These are phyloP conservation scores for Exophiala sp. DNA, from an alignment of 2,329 filamentous ascomycete genomes.

Conservation along the genomic window DNA sequence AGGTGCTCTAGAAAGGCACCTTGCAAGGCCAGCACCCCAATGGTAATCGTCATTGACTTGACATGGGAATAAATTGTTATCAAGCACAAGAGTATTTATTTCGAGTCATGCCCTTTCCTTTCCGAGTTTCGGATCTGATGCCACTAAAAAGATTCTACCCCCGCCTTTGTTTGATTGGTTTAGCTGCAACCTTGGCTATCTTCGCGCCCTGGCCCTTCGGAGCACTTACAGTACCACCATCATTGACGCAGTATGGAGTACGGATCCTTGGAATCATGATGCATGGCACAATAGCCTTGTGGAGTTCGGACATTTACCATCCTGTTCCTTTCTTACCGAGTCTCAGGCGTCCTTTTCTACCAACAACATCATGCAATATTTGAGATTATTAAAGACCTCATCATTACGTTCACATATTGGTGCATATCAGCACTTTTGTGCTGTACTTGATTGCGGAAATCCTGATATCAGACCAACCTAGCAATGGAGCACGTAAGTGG, in stretches of 20 bases:
- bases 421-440: too few relatives aligned
- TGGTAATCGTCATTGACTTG: constrained; percentile 40
- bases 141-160: constrained; percentile 22
- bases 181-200: constrained; percentile 14
- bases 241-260: not conserved
- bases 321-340: not conserved
- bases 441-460: too few relatives aligned
- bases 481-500: too few relatives aligned
- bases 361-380: not conserved
- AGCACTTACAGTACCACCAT: too few relatives aligned
- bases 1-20: constrained; percentile 91
- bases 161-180: constrained; percentile 25
- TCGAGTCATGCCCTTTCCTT: not conserved
- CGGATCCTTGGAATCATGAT: not conserved
- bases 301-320: constrained; percentile 11
- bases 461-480: too few relatives aligned
- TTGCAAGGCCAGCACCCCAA: constrained; percentile 73
- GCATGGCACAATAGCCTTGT: constrained; percentile 13
- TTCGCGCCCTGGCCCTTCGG: too few relatives aligned
- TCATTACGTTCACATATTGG: too few relatives aligned
- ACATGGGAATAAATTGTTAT: not conserved
- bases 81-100: not conserved
- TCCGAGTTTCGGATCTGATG: not conserved
- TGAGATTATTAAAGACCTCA: too few relatives aligned
- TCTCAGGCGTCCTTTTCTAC: constrained; percentile 17